phyloP scores from a whole-genome alignment of 768 basidiomycete species.

The Chlorophyllum brunneum region DNA sequence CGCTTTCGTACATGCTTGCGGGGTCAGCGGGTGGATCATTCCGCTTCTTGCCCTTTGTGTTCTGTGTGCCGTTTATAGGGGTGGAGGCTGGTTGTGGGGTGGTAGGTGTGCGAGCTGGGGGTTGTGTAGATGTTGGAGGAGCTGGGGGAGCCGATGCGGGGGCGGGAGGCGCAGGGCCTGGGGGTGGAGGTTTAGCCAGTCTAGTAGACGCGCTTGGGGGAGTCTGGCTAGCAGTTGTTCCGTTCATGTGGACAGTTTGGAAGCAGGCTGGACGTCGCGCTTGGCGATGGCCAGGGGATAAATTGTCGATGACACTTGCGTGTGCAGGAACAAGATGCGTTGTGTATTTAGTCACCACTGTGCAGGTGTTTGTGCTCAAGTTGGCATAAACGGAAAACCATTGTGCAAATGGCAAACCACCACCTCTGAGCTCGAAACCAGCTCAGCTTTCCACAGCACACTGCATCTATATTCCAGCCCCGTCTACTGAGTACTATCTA shows the following conservation, averaged over 20 bases:
- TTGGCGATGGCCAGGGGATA: not conserved
- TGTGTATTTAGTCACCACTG: constrained; percentile 4
- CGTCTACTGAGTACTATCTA: not conserved
- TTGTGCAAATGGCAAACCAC: not conserved
- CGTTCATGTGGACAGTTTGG: constrained; percentile 41
- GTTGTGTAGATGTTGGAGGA: constrained; percentile 37
- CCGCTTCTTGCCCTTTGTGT: constrained; percentile 68
- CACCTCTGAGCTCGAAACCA: not conserved
- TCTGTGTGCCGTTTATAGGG: constrained; percentile 21
- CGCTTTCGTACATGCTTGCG: constrained; percentile 80
- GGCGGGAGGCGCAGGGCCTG: constrained; percentile 57
- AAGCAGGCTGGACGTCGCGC: constrained; percentile 10
- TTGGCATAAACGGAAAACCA: constrained; percentile 1
- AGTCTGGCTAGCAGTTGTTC: constrained; percentile 32
- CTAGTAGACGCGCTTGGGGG: constrained; percentile 28
- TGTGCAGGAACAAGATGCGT: constrained; percentile 2
- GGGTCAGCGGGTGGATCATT: constrained; percentile 73
- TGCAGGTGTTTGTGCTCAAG: constrained; percentile 8
- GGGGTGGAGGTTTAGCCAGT: constrained; percentile 49
- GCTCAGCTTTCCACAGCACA: not conserved
- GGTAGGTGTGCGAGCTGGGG: constrained; percentile 8
- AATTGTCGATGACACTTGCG: constrained; percentile 1
- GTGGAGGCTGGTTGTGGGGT: constrained; percentile 25
- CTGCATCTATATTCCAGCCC: too few relatives aligned
- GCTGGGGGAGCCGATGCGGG: constrained; percentile 55